Conservation (phyloP, 495 filamentous ascomycete species). For the Neurospora sp. region DNA sequence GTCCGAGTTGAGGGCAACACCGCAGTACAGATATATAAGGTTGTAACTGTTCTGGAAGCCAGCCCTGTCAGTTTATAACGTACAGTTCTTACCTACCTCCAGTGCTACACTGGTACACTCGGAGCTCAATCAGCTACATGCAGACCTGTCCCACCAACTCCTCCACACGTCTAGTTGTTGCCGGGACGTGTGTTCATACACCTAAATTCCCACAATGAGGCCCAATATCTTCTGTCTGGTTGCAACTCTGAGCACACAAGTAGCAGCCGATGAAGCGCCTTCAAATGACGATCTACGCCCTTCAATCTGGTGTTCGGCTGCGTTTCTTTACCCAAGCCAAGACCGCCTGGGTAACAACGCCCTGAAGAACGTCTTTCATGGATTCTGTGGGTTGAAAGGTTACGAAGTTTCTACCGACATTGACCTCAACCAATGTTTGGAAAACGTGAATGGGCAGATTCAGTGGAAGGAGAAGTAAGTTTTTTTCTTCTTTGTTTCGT, state of each 20-base stretch:
- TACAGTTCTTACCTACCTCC: background rate
- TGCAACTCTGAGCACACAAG: background rate
- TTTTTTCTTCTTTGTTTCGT: background rate
- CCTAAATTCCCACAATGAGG: background rate
- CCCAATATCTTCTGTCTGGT: background rate
- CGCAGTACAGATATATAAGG: background rate
- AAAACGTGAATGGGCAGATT: background rate
- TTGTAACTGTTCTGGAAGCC: background rate
- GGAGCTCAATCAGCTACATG: background rate
- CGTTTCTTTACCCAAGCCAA: background rate
- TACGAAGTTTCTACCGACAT: background rate
- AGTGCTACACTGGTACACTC: background rate
- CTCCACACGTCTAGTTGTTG: background rate
- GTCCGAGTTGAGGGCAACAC: background rate
- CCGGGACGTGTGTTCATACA: background rate
- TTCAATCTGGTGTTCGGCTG: background rate
- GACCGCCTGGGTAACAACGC: background rate
- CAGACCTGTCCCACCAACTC: background rate
- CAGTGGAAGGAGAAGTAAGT: background rate
- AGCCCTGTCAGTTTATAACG: background rate
- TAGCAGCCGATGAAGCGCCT: background rate
- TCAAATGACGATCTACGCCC: background rate
- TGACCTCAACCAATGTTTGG: background rate
- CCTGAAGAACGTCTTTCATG: background rate
- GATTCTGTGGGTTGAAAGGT: background rate